Conservation (phyloP, 805 yeast species). For the Wickerhamiella allomyrinae region DNA sequence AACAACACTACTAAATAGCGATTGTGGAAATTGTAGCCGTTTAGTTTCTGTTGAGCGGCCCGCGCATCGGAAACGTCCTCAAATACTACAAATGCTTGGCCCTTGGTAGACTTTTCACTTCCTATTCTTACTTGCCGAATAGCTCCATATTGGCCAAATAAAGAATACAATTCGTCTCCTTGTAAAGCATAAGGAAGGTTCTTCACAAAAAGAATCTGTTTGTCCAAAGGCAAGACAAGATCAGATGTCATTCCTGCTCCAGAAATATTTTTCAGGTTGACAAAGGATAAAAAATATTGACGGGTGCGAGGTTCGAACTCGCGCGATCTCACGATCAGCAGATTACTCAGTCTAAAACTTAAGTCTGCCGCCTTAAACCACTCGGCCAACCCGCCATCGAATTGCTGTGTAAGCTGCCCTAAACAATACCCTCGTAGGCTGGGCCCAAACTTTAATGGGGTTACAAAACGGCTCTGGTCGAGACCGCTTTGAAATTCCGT, state of each 20-base stretch:
- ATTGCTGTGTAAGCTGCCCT: background rate
- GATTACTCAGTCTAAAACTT: conserved; percentile 12
- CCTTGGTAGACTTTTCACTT: conserved; percentile 27
- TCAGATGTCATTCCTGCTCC: too few species aligned
- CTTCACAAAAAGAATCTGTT: conserved; percentile 35
- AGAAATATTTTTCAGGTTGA: too few species aligned
- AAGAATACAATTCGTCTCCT: conserved; percentile 33
- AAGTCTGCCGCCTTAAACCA: conserved; percentile 21
- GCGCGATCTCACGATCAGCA: conserved; percentile 20
- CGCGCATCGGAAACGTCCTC: conserved; percentile 34
- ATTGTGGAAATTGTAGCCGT: conserved; percentile 46
- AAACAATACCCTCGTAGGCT: background rate
- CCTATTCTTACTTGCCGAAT: conserved; percentile 40
- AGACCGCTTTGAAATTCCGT: too few species aligned
- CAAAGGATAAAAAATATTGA: conserved; percentile 2
- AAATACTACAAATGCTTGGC: conserved; percentile 44
- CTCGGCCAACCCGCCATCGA: conserved; percentile 18
- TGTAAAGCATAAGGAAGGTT: conserved; percentile 42
- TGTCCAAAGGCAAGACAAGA: background rate
- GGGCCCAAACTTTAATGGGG: background rate
- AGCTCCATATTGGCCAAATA: conserved; percentile 42
- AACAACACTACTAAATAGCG: conserved; percentile 41
- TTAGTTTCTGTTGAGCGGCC: conserved; percentile 39
- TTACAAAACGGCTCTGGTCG: too few species aligned
- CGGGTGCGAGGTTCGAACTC: conserved; percentile 22